phyloP scores from a whole-genome alignment of 2,329 filamentous ascomycete species.

The Whalleya microplaca region DNA sequence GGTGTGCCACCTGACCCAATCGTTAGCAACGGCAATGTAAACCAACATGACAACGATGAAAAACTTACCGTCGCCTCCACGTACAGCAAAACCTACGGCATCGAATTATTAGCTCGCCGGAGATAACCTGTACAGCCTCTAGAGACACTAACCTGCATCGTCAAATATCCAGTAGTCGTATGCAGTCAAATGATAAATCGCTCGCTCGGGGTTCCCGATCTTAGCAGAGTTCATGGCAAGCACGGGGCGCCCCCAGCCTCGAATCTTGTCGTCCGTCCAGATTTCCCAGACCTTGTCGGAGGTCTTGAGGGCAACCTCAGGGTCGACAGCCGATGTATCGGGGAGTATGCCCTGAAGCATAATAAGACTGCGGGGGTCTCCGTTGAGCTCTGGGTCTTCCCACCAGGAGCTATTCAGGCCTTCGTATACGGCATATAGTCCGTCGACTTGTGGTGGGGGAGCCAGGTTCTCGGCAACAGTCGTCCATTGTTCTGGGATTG shows the following conservation, averaged over 20 bases:
- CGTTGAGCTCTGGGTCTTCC: constrained; percentile 39
- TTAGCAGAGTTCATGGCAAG: constrained; percentile 50
- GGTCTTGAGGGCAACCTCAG: constrained; percentile 40
- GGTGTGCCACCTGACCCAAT: constrained; percentile 24
- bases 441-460: constrained; percentile 43
- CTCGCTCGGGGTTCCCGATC: constrained; percentile 46
- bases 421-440: constrained; percentile 51
- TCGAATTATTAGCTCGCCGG: constrained; percentile 34
- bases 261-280: constrained; percentile 48
- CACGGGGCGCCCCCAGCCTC: constrained; percentile 52
- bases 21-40: constrained; percentile 9
- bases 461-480: constrained; percentile 48
- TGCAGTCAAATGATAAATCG: constrained; percentile 46
- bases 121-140: not conserved
- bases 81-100: constrained; percentile 35
- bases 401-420: constrained; percentile 51
- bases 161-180: constrained; percentile 48
- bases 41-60: not conserved
- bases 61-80: constrained; percentile 21
- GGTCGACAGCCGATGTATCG: constrained; percentile 42
- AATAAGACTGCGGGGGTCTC: constrained; percentile 49
- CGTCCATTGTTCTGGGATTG: constrained; percentile 45
- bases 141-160: constrained; percentile 36
- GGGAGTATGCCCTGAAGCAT: constrained; percentile 51
- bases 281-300: constrained; percentile 43